Evolutionary conservation across 176 grass and related monocot species (phyloP), one percentile per base, ranked within the genome.

Genomic region (Oryza rufipogon): DNA sequence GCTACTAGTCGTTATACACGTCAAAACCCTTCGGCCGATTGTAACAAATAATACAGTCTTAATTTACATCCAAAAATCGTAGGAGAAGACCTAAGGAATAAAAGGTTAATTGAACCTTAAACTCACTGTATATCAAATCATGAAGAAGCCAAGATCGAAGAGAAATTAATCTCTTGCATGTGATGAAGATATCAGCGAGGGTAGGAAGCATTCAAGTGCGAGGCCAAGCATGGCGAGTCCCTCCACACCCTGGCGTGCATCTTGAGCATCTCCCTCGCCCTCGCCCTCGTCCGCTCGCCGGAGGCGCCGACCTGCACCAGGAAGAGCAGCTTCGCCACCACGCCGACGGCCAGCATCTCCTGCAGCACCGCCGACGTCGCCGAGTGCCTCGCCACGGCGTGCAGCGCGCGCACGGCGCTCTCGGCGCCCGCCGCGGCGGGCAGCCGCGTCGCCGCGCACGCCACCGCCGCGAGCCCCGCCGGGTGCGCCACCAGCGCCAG

Each of bases 211-310:
- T 87, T 89, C 14, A 93, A 3, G 19, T 86, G 74, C 85, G 85
- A 80, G 54, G 87, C 58, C 63, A 99, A 80, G 80, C 96, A 99
- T 58, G 91, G 93, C 30, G 96, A 99, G 12, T 67, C 87, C 74
- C 66, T 94, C 97, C 97, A 99, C 28, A 89, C 88, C 54, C 66
- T 92, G 58, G 87, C 83, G 81, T 99, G 93, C 93, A 94, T 87
- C 84, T 76, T 89, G 61, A 96, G 86, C 79, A 94, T 94, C 88
- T 96, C 91, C 79, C 81, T 87, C 4, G 79, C 91, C 89, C 87
- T 96, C 79, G 91, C 97, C 86, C 88, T 91, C 1, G 78, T 41
- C 47, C 76, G 86, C 7, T 70, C 75, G 25, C 88, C 85, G 45
- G 83, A 69, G 30, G 86, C 79, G 46, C 92, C 84, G 76, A 86